Base-by-base conservation (phyloP, 2,329 filamentous ascomycete species). In the Xylariales sp. region DNA sequence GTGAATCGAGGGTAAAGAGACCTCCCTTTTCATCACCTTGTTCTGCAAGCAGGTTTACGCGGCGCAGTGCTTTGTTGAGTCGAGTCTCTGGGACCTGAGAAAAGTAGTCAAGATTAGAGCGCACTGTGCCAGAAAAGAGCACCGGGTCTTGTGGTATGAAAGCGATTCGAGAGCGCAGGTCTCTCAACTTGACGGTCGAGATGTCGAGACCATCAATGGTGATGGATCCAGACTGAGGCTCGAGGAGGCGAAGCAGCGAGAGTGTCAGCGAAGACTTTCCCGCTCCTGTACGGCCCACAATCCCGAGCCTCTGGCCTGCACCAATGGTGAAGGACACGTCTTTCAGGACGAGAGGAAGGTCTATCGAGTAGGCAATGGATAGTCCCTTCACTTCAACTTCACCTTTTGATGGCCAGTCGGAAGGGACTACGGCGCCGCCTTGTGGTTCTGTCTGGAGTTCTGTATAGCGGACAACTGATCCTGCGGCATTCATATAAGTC, bases 121-220 rank as follows among this genome's bases (percentile, higher is more conserved):
- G 73, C 39, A 87, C 78, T 0, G 82, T 87, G 44, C 83, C 83
- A 0, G 78, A 82, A 60, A 87, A 87, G 1, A 87, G 66, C 0
- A 82, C 86, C 46, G 78, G 82, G 57, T 88, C 84, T 65, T 88
- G 84, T 35, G 84, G 84, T 38, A 88, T 84, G 63, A 88, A 87
- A 8, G 85, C 86, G 47, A 89, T 85, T 24, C 79, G 77, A 59
- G 86, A 78, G 31, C 84, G 78, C 53, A 88, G 65, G 61, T 86
- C 82, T 51, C 80, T 78, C 15, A 88, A 68, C 9, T 84, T 83
- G 43, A 88, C 85, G 34, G 73, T 66, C 19, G 81, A 76, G 52
- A 87, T 80, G 53, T 88, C 80, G 21, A 87, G 67, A 47, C 78
- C 76, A 50, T 88, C 84, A 42, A 88, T 80, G 14, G 82, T 51